Evolutionary conservation across 768 basidiomycete genomes (phyloP).

Genomic region (Rhodotorula diobovata): DNA sequence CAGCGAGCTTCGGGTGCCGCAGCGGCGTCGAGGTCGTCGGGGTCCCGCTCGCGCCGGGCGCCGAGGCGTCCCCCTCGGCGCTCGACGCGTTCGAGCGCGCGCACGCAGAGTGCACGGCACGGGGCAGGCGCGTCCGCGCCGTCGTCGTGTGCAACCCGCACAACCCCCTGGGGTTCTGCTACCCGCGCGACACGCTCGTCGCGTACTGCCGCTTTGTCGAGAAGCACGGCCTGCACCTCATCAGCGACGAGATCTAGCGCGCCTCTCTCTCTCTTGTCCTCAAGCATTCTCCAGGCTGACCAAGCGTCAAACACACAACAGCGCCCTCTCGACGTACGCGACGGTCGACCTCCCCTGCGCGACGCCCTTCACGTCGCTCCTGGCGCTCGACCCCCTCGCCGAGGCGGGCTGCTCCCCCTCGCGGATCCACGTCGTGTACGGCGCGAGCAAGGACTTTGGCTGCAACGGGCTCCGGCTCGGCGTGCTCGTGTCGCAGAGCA

Average conservation of each 20-base stretch:
- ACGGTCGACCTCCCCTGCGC: slow-evolving; percentile 2
- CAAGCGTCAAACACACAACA: neutral
- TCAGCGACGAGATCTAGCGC: slow-evolving; percentile 40
- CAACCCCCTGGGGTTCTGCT: slow-evolving; percentile 43
- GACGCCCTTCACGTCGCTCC: slow-evolving; percentile 39
- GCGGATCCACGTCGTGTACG: slow-evolving; percentile 33
- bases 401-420: slow-evolving; percentile 41
- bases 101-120: neutral
- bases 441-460: slow-evolving; percentile 42
- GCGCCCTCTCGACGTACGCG: slow-evolving; percentile 35
- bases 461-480: slow-evolving; percentile 43
- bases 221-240: slow-evolving; percentile 39
- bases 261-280: neutral
- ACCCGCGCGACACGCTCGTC: slow-evolving; percentile 37
- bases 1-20: slow-evolving; percentile 24
- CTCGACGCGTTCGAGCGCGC: slow-evolving; percentile 30
- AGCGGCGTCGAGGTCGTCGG: slow-evolving; percentile 31
- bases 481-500: slow-evolving; percentile 42
- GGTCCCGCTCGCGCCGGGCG: slow-evolving; percentile 26
- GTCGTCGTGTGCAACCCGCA: slow-evolving; percentile 42
- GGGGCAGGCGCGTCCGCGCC: slow-evolving; percentile 21
- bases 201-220: slow-evolving; percentile 40
- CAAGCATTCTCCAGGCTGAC: too few relatives aligned
- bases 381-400: slow-evolving; percentile 39
- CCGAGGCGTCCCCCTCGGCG: slow-evolving; percentile 18